Percentiles rank a stretch among this genome's conserved stretches.
These are phyloP conservation scores for Lentinula edodes DNA, from an alignment of 768 basidiomycete species.

Conservation along the genomic window DNA sequence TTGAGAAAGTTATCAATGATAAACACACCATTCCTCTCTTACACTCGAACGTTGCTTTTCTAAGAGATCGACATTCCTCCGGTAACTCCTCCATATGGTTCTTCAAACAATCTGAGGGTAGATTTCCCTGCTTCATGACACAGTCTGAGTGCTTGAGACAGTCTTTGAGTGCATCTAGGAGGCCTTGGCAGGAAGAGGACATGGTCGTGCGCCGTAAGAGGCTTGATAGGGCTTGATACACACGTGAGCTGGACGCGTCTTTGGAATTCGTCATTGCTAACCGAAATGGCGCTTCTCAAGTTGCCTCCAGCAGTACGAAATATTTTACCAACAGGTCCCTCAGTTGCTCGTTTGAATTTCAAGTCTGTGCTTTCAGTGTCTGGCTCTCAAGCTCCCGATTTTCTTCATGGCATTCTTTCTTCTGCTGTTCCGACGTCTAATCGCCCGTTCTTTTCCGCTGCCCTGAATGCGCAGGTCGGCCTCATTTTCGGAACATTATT, in stretches of 20 bases:
- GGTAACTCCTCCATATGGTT: slow-evolving; percentile 73
- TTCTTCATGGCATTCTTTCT: slow-evolving; percentile 75
- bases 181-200: slow-evolving; percentile 76
- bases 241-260: not conserved
- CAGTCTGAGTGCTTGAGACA: slow-evolving; percentile 86
- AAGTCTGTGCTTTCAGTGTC: slow-evolving; percentile 69
- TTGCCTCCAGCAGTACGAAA: slow-evolving; percentile 35
- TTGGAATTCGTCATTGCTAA: slow-evolving; percentile 7
- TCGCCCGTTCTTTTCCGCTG: slow-evolving; percentile 61
- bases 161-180: slow-evolving; percentile 74
- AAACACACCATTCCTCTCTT: slow-evolving; percentile 79
- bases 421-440: slow-evolving; percentile 38
- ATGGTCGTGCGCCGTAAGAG: slow-evolving; percentile 29
- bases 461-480: slow-evolving; percentile 73
- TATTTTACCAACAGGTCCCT: slow-evolving; percentile 43
- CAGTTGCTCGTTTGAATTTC: slow-evolving; percentile 56
- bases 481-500: not conserved
- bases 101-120: slow-evolving; percentile 85
- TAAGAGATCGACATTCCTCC: slow-evolving; percentile 70
- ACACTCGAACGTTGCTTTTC: slow-evolving; percentile 84
- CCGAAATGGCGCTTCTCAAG: slow-evolving; percentile 10
- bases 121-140: slow-evolving; percentile 67
- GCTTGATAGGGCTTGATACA: slow-evolving; percentile 1
- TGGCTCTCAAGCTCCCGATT: slow-evolving; percentile 75
- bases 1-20: not conserved